Conservation (phyloP, 1,284 basidiomycete genomes). For the Ganoderma multipileum region DNA sequence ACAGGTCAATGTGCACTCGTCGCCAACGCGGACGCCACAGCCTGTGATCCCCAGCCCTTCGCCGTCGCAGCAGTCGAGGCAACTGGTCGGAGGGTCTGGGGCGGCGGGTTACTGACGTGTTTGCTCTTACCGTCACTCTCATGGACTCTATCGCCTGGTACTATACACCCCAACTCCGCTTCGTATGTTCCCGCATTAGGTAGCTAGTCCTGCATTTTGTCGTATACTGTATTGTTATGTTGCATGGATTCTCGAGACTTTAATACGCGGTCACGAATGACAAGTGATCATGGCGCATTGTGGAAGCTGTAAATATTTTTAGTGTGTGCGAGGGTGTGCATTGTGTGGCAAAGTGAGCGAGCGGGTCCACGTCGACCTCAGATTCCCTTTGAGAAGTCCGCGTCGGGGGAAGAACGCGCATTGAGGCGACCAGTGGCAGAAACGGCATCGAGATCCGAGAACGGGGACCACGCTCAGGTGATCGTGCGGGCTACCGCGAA, state of each 20-base stretch:
- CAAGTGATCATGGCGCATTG: conserved; percentile 7
- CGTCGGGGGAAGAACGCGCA: not conserved
- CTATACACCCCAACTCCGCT: conserved; percentile 27
- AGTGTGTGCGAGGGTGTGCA: not conserved
- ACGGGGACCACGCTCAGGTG: conserved; percentile 26
- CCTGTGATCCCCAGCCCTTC: conserved; percentile 59
- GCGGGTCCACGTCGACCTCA: not conserved
- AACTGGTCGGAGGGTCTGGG: conserved; percentile 52
- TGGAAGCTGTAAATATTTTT: not conserved
- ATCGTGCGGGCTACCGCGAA: conserved; percentile 19
- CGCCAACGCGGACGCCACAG: conserved; percentile 62
- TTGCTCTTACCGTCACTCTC: not conserved
- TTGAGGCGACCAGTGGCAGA: no score
- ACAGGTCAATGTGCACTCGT: conserved; percentile 51
- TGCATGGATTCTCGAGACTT: conserved; percentile 23
- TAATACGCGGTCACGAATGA: conserved; percentile 25
- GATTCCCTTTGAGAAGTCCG: not conserved
- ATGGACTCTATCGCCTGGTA: conserved; percentile 22
- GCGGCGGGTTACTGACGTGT: conserved; percentile 47
- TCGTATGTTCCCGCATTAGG: conserved; percentile 26
- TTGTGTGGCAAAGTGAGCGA: not conserved
- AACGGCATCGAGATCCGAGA: conserved; percentile 1
- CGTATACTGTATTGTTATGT: conserved; percentile 32
- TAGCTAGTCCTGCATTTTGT: conserved; percentile 17
- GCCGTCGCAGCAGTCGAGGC: conserved; percentile 70